Conservation (phyloP, 2,329 filamentous ascomycete species). For the Rhynchosporium secalis region DNA sequence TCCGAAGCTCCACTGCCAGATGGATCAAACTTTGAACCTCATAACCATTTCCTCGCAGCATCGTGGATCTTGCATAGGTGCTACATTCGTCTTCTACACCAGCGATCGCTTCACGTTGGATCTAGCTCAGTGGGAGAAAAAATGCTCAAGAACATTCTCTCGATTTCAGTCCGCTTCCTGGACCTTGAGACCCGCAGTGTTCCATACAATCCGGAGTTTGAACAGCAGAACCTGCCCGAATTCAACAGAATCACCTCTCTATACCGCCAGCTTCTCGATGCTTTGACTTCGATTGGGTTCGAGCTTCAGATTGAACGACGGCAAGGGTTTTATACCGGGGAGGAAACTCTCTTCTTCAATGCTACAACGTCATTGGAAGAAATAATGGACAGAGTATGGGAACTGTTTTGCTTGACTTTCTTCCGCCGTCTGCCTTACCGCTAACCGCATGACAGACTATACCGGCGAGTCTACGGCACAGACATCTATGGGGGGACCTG, state of each 20-base stretch:
- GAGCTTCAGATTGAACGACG: not conserved
- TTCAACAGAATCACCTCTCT: not conserved
- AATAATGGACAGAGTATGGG: not conserved
- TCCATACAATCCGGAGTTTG: not conserved
- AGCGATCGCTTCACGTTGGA: not conserved
- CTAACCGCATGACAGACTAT: not conserved
- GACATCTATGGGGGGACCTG: not conserved
- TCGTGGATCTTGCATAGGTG: not conserved
- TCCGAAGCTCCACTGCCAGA: slow-evolving; percentile 2
- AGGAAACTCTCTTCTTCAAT: not conserved
- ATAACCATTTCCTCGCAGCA: not conserved
- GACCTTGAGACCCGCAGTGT: not conserved
- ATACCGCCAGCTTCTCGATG: not conserved
- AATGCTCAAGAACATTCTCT: not conserved
- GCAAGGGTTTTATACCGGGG: not conserved
- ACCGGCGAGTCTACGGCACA: not conserved
- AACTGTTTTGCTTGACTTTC: not conserved
- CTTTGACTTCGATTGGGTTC: not conserved
- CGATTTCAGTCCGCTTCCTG: not conserved
- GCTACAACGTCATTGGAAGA: not conserved
- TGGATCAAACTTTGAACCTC: not conserved
- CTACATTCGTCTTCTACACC: not conserved
- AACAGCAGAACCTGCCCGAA: not conserved
- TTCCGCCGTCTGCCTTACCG: not conserved
- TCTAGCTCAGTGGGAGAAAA: not conserved